Evolutionary conservation across 2,329 filamentous ascomycete genomes (phyloP).

Genomic region (Thermomyces lanuginosus): DNA sequence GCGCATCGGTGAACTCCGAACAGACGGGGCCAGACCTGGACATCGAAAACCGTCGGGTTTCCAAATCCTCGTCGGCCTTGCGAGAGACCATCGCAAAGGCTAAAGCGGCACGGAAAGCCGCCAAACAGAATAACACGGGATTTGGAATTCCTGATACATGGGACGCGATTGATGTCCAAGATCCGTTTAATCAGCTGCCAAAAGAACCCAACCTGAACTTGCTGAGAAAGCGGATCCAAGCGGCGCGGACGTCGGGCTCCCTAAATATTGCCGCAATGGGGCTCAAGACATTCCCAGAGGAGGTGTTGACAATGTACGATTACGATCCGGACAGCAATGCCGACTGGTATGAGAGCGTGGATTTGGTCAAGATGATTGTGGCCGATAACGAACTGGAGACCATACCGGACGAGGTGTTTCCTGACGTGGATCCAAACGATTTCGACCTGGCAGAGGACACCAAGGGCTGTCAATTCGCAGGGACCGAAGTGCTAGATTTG

Average conservation of each 20-base stretch:
- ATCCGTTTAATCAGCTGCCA: conserved; percentile 43
- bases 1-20: conserved; percentile 14
- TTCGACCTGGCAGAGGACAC: conserved; percentile 49
- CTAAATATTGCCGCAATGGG: conserved; percentile 79
- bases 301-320: conserved; percentile 84
- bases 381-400: conserved; percentile 76
- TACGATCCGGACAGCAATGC: conserved; percentile 48
- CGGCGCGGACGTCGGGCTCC: conserved; percentile 59
- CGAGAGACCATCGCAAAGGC: conserved; percentile 87
- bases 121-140: conserved; percentile 16
- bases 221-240: conserved; percentile 53
- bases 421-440: conserved; percentile 45
- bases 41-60: conserved; percentile 25
- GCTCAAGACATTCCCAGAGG: conserved; percentile 60
- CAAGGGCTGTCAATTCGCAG: conserved; percentile 61
- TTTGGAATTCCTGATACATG: conserved; percentile 22
- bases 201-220: conserved; percentile 48
- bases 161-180: conserved; percentile 28
- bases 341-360: conserved; percentile 82
- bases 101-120: conserved; percentile 58
- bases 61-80: conserved; percentile 62
- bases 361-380: conserved; percentile 66
- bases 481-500: conserved; percentile 63
- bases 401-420: conserved; percentile 60
- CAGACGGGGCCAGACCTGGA: conserved; percentile 16